These are phyloP conservation scores for Chenopodium berlandieri DNA, from an alignment of 148 eudicot species.

Conservation along the genomic window DNA sequence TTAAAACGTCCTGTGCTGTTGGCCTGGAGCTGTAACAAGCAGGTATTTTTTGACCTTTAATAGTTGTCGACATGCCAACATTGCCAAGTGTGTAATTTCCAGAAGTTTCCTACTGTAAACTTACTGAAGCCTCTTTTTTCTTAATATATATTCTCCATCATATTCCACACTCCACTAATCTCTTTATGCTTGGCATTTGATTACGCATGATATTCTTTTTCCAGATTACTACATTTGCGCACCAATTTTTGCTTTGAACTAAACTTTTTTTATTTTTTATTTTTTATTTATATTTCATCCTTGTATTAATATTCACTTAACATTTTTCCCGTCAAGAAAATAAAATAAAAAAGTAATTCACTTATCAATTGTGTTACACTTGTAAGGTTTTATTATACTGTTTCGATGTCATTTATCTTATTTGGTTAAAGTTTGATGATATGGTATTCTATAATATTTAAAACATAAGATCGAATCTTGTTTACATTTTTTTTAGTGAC, in stretches of 20 bases:
- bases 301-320: background rate
- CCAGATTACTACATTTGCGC: background rate
- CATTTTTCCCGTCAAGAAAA: too few species aligned
- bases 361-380: background rate
- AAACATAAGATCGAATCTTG: too few species aligned
- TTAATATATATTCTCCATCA: constrained; percentile 1
- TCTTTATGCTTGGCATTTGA: background rate
- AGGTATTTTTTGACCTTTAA: background rate
- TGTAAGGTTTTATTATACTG: too few species aligned
- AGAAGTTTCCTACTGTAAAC: background rate
- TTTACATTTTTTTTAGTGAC: too few species aligned
- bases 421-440: too few species aligned
- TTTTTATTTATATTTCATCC: background rate
- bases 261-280: background rate
- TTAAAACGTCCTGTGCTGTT: background rate
- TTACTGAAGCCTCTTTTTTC: background rate
- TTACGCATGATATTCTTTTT: constrained; percentile 9
- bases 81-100: background rate
- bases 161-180: constrained; percentile 2
- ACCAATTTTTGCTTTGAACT: background rate
- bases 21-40: background rate
- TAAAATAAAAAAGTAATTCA: background rate
- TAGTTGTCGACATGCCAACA: background rate
- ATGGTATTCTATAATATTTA: too few species aligned
- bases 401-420: too few species aligned